Percentiles rank a stretch among this genome's conserved stretches.
Conservation (phyloP, 2,329 filamentous ascomycete genomes). For the Apiospora saccharicola region DNA sequence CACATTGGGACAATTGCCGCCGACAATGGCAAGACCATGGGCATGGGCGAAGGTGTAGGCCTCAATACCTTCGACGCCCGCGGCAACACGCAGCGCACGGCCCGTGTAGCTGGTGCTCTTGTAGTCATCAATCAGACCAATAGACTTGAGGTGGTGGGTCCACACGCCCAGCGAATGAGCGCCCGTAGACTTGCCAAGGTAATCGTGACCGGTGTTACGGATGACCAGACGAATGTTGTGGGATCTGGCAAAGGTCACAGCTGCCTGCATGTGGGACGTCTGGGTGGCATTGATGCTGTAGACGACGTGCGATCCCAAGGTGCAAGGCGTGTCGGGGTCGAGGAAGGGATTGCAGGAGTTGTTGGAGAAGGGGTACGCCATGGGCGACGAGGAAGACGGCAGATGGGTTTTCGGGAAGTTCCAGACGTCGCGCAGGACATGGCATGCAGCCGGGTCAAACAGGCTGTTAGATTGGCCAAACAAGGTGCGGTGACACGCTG, state of each 20-base stretch:
- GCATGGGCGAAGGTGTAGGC: constrained; percentile 58
- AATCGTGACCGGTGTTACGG: constrained; percentile 55
- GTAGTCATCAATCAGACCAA: constrained; percentile 45
- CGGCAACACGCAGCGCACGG: constrained; percentile 61
- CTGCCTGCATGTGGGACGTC: constrained; percentile 30
- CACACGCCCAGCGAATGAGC: constrained; percentile 47
- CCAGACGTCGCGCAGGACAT: too few relatives aligned
- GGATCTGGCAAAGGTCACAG: constrained; percentile 44
- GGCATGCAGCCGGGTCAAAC: too few relatives aligned
- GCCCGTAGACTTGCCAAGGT: constrained; percentile 49
- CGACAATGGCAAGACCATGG: constrained; percentile 56
- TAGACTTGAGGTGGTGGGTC: constrained; percentile 46
- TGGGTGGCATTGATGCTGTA: constrained; percentile 38
- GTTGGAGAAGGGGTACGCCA: constrained; percentile 9
- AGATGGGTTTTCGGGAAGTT: too few relatives aligned
- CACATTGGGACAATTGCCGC: constrained; percentile 61
- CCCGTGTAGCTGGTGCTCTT: constrained; percentile 46
- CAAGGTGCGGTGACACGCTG: too few relatives aligned
- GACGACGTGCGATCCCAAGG: constrained; percentile 21
- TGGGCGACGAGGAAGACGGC: too few relatives aligned
- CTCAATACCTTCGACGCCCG: constrained; percentile 61
- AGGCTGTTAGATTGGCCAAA: too few relatives aligned
- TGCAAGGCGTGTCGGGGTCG: constrained; percentile 4
- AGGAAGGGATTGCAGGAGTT: constrained; percentile 23
- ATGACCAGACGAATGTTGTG: constrained; percentile 55